Base-by-base conservation (phyloP, 495 filamentous ascomycete genomes). In the Viridothelium virens region DNA sequence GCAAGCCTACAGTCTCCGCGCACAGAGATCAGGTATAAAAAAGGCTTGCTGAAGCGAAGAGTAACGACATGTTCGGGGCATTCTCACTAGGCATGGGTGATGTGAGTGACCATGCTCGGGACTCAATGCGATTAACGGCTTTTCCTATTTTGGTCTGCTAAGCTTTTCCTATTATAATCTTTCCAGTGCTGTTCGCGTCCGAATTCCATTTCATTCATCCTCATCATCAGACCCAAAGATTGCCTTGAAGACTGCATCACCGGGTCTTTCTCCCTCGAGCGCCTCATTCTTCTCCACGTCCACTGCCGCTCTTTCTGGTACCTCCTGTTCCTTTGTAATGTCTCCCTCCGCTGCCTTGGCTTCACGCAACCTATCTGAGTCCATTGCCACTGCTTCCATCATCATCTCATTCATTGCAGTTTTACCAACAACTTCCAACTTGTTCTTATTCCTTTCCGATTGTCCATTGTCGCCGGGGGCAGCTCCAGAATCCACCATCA, bases 211-310 rank as follows among this genome's bases (percentile, higher is more conserved):
- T 36, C 84, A 81, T 14, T 91, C 88, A 68, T 92, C 88, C 70
- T 90, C 89, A 65, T 88, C 89, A 73, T 88, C 86, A 76, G 89
- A 91, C 9, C 93, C 94, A 81, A 98, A 98, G 16, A 98, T 91
- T 31, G 91, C 91, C 74, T 87, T 90, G 72, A 98, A 95, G 2
- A 97, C 87, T n/a, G 88, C 91, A 59, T 96, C 93, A 2, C 87
- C 88, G 3, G 92, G 90, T 65, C 86, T 86, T 69, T 88, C 82
- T 0, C 83, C 89, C 70, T 96, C 92, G 38, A 98, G 71, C 14
- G 94, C 93, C 66, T 94, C 90, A 73, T 97, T 98, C 64, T 80
- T 83, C 66, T 91, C 89, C 0, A 88, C 82, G 78, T 96, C 87
- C 47, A 97, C 77, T 2, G 76, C 74, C 56, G 80, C 76, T 12